Evolutionary conservation across 2,329 filamentous ascomycete genomes (phyloP).

Genomic region (Aspergillus udagawae): DNA sequence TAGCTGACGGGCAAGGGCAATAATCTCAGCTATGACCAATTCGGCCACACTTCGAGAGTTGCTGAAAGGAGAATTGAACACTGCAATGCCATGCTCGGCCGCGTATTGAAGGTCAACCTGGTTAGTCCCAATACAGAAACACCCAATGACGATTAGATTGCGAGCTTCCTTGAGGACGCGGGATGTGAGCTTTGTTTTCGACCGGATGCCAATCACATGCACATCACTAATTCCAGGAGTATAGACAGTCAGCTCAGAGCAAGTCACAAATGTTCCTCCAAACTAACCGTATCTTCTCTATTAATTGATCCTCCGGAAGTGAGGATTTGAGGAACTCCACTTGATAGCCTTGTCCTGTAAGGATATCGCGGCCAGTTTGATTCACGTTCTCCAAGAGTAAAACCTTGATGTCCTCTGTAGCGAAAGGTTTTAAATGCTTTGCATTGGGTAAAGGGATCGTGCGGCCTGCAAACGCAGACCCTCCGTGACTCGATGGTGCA

Average conservation of each 20-base stretch:
- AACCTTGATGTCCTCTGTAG: conserved; percentile 94
- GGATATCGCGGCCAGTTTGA: conserved; percentile 76
- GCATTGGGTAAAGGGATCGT: conserved; percentile 43
- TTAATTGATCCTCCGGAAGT: conserved; percentile 85
- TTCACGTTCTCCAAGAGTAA: conserved; percentile 95
- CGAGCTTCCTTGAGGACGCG: conserved; percentile 83
- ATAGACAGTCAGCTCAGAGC: conserved; percentile 10
- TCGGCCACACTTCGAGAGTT: conserved; percentile 97
- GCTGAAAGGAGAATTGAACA: conserved; percentile 98
- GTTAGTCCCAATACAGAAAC: conserved; percentile 97
- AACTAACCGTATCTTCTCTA: conserved; percentile 86
- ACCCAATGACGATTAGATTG: conserved; percentile 92
- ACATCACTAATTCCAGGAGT: conserved; percentile 61
- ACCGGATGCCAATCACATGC: conserved; percentile 96
- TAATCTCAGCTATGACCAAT: conserved; percentile 91
- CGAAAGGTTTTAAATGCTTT: conserved; percentile 91
- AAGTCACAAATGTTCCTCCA: background rate
- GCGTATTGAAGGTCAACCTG: conserved; percentile 44
- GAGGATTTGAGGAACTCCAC: conserved; percentile 89
- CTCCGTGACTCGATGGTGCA: conserved; percentile 61
- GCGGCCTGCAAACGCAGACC: conserved; percentile 39
- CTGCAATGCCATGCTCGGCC: conserved; percentile 67
- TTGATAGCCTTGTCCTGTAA: conserved; percentile 86
- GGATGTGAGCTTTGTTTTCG: conserved; percentile 90
- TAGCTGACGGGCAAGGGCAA: conserved; percentile 83